Evolutionary conservation across 441 rosid genomes (phyloP), one percentile per base, ranked within the genome.

Genomic region (Viola pubescens): DNA sequence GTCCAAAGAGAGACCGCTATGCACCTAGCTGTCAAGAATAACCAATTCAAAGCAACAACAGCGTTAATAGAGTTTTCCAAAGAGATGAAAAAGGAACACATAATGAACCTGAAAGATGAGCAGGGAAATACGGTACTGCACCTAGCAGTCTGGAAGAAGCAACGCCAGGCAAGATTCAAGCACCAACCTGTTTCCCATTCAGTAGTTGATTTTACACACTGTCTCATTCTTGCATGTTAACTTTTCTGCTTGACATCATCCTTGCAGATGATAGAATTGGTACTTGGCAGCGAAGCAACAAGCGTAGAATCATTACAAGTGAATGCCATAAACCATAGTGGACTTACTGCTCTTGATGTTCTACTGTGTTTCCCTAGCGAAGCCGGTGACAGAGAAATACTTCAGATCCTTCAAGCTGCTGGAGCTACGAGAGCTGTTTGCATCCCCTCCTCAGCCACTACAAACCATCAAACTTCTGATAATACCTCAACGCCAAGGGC

Each of bases 111-210:
- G 75, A 79, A 70, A 62, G 86, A 81, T 62, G 73, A 68, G 47
- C 70, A 68, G 1, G 79, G 75, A 39, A 81, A 77, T 52, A 72
- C 83, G 3, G 61, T 57, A 58, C 71, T 81, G 57, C 82, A 76
- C 64, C 69, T 75, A 26, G 80, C 80, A 0, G 56, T 71, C 50
- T 72, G 74, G 78, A 78, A 59, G 52, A 79, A 74, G 68, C 70
- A 70, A 38, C 69, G 64, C 14, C 72, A 61, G 73, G 81, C 49
- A 52, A 64, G 69, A 56, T 55, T 16, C 12, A 6, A 9, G 6
- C 13, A n/a, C 41, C 41, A 37, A 10, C 7, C 50, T 47, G 11
- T 7, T 42, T 48, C 19, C 52, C 11, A 6, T 45, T 45, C 48
- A 45, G 45, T 42, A 9, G 45, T 42, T 42, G 45, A 9, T 42